phyloP scores from a whole-genome alignment of 129 eudicot genomes.

The Saussurea involucrata region DNA sequence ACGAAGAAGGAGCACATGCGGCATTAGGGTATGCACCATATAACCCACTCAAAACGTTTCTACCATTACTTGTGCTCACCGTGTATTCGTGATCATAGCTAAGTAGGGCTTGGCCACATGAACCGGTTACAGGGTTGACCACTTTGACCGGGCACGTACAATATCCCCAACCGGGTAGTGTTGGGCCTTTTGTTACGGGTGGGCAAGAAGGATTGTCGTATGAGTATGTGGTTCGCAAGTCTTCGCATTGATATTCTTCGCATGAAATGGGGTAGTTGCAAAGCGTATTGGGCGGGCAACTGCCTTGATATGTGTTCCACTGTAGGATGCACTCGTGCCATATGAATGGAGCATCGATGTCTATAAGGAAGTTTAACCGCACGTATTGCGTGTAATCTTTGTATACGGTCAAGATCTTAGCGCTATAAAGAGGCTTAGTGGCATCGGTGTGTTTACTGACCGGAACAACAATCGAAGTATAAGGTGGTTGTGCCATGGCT shows the following conservation, averaged over 20 bases:
- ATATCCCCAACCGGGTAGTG: not conserved
- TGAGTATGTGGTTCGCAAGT: not conserved
- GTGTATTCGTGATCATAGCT: not conserved
- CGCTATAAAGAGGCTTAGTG: not conserved
- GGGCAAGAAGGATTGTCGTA: not conserved
- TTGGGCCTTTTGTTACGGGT: not conserved
- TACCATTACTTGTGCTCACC: not conserved
- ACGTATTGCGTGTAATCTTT: not conserved
- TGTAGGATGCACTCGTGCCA: not conserved
- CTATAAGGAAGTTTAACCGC: not conserved
- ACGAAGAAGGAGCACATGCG: constrained; percentile 35
- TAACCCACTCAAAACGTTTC: not conserved
- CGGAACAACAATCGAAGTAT: not conserved
- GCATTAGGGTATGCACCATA: constrained; percentile 16
- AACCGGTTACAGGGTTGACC: not conserved
- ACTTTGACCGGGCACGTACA: not conserved
- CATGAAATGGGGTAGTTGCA: not conserved
- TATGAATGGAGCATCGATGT: not conserved
- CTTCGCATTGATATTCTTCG: not conserved
- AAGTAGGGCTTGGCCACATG: not conserved
- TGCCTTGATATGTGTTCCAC: not conserved
- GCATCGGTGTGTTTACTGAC: not conserved
- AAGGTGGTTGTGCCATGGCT: not conserved
- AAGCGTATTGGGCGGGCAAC: not conserved
- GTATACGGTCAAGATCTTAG: not conserved